Base-by-base conservation (phyloP, 2,329 filamentous ascomycete species). In the Dryadomyces sulphureus region DNA sequence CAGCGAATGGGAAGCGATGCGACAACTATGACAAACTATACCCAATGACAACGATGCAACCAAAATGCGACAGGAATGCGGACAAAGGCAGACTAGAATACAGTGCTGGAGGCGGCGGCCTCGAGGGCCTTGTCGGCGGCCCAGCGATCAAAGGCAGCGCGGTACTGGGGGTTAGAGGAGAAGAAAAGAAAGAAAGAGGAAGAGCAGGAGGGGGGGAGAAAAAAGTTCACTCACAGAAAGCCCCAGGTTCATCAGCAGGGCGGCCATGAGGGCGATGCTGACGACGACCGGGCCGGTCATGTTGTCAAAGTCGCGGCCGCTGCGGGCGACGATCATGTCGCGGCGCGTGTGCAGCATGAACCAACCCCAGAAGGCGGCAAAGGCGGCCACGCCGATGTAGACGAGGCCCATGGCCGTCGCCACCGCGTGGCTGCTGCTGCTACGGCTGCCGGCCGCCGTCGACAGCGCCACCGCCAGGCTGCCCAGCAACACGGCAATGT, bases 221-320 rank as follows among this genome's bases (percentile, higher is more conserved):
- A 32, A 41, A 12, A 38, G 38, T 19, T 7, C 12, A 60, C 71
- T 60, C 63, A 86, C 82, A 71, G 90, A 88, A 61, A 96, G 87
- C 21, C 74, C 75, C 66, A 96, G 94, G 61, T 98, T 98, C 55
- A 94, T 60, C 49, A 87, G 70, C 58, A 98, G 63, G 7, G 89
- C 88, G 43, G 81, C 57, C 51, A 85, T 81, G 59, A 98, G 61
- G 4, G 88, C 84, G 34, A 82, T 63, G 57, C 85, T 92, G 38
- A 96, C 81, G 8, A 93, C 72, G 46, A 95, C 64, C 1, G 92
- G 92, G 0, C 92, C 92, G 49, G 86, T 63, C 57, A 90, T 68
- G 55, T 88, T 92, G 62, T 98, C 90, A 62, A 98, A 93, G 56
- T 96, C 89, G 62, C 83, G 90, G 9, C 87, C 88, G 57, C 87